Evolutionary conservation across 1,284 basidiomycete genomes (phyloP), one percentile per base, ranked within the genome.

Genomic region (Cryptococcus amylolentus): DNA sequence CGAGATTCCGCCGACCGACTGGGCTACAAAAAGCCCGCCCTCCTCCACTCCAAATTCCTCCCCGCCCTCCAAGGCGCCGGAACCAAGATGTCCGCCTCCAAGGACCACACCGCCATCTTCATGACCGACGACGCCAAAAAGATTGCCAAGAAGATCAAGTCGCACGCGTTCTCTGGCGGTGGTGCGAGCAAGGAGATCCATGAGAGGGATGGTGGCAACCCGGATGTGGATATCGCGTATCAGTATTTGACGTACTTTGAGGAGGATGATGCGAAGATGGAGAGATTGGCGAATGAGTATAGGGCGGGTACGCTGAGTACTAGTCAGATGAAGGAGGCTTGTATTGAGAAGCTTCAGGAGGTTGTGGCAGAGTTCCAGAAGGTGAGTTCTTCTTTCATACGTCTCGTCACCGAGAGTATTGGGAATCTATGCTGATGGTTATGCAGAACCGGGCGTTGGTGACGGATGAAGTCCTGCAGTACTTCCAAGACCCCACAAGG

Each of bases 91-190:
- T 94, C 90, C 71, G 95, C 95, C 4, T 92, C 89, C 51, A 88
- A 94, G 75, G 82, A 86, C 38, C 94, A 90, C 77, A 88, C 86
- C 61, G 88, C 88, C 66, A 95, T 98, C 65, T 98, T 84, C 79
- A 97, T 99, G 94, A 91, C 84, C 51, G 96, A 99, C 75, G 91
- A 88, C 54, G 82, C 87, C 16, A 87, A 86, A 64, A 89, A 94
- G 78, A 97, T 98, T 80, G 96, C 97, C 81, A 98, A 93, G 77
- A 99, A 99, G 81, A 87, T 99, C 74, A 97, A 93, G 74, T 87
- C 84, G 69, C 89, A 94, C 69, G 91, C 89, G 2, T 94, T 94
- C 77, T 91, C 88, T 0, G 91, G 91, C 37, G 91, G 91, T 52
- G 35, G 83, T 72, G 94, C 94, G 76, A 95, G 91, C 12, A 86